Conservation (phyloP, 2,329 filamentous ascomycete species). For the Aureobasidium sp. region DNA sequence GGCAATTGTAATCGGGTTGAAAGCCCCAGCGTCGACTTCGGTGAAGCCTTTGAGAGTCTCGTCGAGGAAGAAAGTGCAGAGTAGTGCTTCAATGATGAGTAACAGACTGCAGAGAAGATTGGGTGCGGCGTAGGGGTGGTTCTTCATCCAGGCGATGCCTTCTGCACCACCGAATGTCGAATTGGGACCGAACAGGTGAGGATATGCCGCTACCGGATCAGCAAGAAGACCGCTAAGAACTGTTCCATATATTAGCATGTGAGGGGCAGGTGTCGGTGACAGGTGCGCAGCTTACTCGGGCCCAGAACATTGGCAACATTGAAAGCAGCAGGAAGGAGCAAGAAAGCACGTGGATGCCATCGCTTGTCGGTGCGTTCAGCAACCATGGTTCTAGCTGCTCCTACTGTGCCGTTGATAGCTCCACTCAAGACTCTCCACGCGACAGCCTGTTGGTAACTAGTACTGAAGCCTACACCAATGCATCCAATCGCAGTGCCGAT, state of each 20-base stretch:
- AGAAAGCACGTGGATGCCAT: conserved; percentile 32
- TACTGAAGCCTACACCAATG: conserved; percentile 31
- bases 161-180: conserved; percentile 44
- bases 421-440: conserved; percentile 32
- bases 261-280: not conserved
- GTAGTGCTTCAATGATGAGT: conserved; percentile 43
- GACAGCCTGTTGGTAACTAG: conserved; percentile 30
- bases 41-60: conserved; percentile 37
- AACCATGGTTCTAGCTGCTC: conserved; percentile 34
- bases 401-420: conserved; percentile 34
- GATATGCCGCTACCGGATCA: conserved; percentile 49
- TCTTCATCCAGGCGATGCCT: conserved; percentile 51
- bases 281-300: conserved; percentile 19
- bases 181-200: conserved; percentile 47
- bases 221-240: conserved; percentile 56
- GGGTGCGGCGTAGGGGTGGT: conserved; percentile 55
- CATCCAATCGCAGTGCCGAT: conserved; percentile 31
- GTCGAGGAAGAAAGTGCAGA: conserved; percentile 51
- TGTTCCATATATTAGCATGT: conserved; percentile 17
- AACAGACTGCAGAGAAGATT: conserved; percentile 52
- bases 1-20: conserved; percentile 19
- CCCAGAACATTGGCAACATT: conserved; percentile 33
- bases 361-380: conserved; percentile 32
- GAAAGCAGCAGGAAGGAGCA: conserved; percentile 32
- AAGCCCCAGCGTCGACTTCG: not conserved